Base-by-base conservation (phyloP, 768 basidiomycete species). In the Clitopilus passeckerianus region DNA sequence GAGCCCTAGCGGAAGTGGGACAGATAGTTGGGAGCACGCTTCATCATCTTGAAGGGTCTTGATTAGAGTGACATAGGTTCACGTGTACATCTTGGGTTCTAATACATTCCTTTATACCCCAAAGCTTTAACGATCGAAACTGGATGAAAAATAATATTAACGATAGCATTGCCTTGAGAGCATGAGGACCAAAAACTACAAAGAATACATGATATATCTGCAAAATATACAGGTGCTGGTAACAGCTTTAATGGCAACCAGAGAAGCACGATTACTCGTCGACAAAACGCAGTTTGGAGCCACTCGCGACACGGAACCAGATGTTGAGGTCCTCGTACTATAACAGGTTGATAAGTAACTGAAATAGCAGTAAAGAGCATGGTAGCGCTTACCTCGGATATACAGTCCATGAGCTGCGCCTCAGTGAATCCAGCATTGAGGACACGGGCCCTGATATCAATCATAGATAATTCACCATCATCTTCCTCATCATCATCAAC, bases 351-450 rank as follows among this genome's bases (percentile, higher is more conserved):
- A 18, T 41, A 18, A 41, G 37, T 5, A 41, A 41, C 3, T 15
- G 12, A 12, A 12, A 18, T 57, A 66, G 61, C 57, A 54, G 67
- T 23, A 59, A 2, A n/a, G 15, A 18, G 9, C 23, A 50, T 6
- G 61, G 20, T 22, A 14, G 60, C 24, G 69, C 86, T 71, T 67
- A 95, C 95, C 78, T 90, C 80, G 16, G 79, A 66, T 55, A 98
- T 89, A 0, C 93, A 91, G 61, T 92, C 87, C 79, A 89, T 91
- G 14, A 99, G 80, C 72, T 94, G 90, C 1, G 82, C 86, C 70
- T 99, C 96, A 14, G 93, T 98, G 74, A 89, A 97, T 16, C 95
- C 95, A 64, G 86, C 86, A 52, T 86, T 87, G 59, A 95, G 74
- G 10, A 98, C 89, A 37, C 95, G 85, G 53, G 89, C 86, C 33